These are phyloP conservation scores for Cryptosporidium sp. DNA, from an alignment of 169 alveolate species.

Conservation along the genomic window DNA sequence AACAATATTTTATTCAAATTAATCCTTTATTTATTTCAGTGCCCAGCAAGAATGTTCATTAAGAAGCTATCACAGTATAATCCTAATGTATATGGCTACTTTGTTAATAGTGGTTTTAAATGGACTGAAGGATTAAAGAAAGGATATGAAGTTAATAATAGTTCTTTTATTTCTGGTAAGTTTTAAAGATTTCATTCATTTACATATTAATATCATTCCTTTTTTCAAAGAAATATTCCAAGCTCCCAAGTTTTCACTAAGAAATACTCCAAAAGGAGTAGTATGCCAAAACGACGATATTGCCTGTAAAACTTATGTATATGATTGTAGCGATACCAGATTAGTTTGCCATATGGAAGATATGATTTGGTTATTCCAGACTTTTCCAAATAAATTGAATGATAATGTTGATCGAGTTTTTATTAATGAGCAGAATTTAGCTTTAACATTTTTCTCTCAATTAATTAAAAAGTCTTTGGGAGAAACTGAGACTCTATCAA, in stretches of 20 bases:
- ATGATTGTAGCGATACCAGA: constrained; percentile 68
- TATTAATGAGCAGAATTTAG: constrained; percentile 21
- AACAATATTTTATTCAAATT: background rate
- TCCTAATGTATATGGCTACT: constrained; percentile 65
- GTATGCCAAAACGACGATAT: constrained; percentile 69
- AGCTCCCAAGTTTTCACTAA: constrained; percentile 52
- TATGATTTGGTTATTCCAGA: constrained; percentile 68
- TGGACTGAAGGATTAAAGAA: constrained; percentile 59
- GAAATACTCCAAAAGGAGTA: constrained; percentile 56
- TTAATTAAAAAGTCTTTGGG: background rate
- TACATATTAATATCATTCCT: background rate
- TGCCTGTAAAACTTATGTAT: constrained; percentile 65
- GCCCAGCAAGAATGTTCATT: constrained; percentile 64
- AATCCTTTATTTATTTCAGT: constrained; percentile 15
- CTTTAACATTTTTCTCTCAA: constrained; percentile 48
- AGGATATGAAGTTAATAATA: constrained; percentile 39
- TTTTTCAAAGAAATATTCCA: constrained; percentile 38
- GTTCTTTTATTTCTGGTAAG: constrained; percentile 64
- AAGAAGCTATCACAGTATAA: constrained; percentile 34
- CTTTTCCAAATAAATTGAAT: constrained; percentile 32
- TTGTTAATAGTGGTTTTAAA: constrained; percentile 35
- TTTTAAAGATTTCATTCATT: background rate
- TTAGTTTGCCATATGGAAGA: constrained; percentile 69
- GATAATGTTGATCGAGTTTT: constrained; percentile 10
- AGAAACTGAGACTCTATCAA: background rate